Conservation (phyloP, 257 asterid species). For the Fraxinus pennsylvanica region DNA sequence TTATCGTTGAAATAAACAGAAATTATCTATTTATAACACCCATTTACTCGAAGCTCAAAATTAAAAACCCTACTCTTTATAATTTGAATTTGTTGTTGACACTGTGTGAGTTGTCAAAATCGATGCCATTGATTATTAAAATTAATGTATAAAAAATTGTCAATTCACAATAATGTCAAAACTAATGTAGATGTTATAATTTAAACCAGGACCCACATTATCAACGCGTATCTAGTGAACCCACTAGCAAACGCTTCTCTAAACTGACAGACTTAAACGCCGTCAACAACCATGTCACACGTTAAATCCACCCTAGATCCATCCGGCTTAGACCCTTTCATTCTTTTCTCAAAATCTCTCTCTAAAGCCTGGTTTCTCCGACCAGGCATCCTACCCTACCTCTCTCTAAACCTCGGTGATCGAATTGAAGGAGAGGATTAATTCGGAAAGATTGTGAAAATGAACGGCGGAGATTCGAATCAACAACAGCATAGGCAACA, state of each 20-base stretch:
- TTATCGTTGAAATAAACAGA: no score
- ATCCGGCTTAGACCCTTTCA: constrained; percentile 25
- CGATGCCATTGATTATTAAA: no score
- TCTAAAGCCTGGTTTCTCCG: constrained; percentile 35
- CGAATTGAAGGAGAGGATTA: constrained; percentile 23
- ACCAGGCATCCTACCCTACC: constrained; percentile 44
- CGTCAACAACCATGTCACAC: constrained; percentile 46
- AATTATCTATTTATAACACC: no score
- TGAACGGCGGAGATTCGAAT: constrained; percentile 82
- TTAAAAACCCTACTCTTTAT: no score
- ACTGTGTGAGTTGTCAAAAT: no score
- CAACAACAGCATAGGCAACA: constrained; percentile 53
- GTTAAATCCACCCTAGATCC: constrained; percentile 74
- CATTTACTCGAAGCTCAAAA: no score
- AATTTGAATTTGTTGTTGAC: no score
- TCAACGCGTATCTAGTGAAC: constrained; percentile 51
- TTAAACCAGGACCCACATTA: constrained; percentile 36
- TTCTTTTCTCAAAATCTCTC: constrained; percentile 21
- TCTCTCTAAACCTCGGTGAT: constrained; percentile 25
- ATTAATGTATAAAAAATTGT: no score
- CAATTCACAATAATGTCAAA: no score
- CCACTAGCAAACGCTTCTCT: constrained; percentile 28
- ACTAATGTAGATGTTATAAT: background rate
- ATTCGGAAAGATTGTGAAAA: constrained; percentile 24
- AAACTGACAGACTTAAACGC: constrained; percentile 35